Conservation (phyloP, 2,329 filamentous ascomycete genomes). For the Cladosporium sp. region DNA sequence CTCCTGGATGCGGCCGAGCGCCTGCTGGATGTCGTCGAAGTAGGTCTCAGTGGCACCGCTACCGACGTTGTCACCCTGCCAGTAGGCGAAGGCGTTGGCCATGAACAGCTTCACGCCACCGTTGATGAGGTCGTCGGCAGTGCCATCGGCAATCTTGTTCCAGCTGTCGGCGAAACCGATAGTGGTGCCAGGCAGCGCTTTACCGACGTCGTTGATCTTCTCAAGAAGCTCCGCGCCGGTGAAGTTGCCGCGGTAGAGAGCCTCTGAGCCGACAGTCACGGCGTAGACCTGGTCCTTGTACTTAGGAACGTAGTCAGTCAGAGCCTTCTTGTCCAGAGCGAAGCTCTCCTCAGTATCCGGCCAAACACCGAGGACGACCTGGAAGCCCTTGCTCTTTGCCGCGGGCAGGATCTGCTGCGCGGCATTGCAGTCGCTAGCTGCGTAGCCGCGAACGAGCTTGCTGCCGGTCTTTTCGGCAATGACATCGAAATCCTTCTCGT, state of each 20-base stretch:
- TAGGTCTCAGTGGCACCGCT: constrained; percentile 62
- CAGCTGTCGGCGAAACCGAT: constrained; percentile 71
- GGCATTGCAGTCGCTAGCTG: constrained; percentile 65
- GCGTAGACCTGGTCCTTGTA: constrained; percentile 63
- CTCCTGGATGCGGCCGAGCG: constrained; percentile 62
- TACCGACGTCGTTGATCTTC: constrained; percentile 64
- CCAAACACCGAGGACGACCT: constrained; percentile 72
- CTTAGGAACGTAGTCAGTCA: constrained; percentile 51
- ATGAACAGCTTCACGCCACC: constrained; percentile 63
- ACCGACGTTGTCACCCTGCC: constrained; percentile 59
- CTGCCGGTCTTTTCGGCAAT: constrained; percentile 53
- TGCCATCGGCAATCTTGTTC: constrained; percentile 71
- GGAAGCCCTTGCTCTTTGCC: constrained; percentile 63
- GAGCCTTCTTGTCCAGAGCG: constrained; percentile 59
- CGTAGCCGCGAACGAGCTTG: constrained; percentile 65
- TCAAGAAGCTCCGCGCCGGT: constrained; percentile 59
- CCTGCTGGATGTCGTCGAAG: constrained; percentile 67
- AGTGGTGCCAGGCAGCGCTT: constrained; percentile 55
- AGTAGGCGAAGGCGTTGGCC: constrained; percentile 71
- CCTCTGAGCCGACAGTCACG: constrained; percentile 70
- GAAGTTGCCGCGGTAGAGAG: constrained; percentile 68
- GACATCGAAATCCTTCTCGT: constrained; percentile 64
- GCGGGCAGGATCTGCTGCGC: constrained; percentile 64
- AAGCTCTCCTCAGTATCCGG: constrained; percentile 65
- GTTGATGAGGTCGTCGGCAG: constrained; percentile 62